Percentiles rank a stretch among this genome's conserved stretches.
These are phyloP conservation scores for Apophysomyces sp. DNA, from an alignment of 371 early-diverging fungal genomes.

Conservation along the genomic window DNA sequence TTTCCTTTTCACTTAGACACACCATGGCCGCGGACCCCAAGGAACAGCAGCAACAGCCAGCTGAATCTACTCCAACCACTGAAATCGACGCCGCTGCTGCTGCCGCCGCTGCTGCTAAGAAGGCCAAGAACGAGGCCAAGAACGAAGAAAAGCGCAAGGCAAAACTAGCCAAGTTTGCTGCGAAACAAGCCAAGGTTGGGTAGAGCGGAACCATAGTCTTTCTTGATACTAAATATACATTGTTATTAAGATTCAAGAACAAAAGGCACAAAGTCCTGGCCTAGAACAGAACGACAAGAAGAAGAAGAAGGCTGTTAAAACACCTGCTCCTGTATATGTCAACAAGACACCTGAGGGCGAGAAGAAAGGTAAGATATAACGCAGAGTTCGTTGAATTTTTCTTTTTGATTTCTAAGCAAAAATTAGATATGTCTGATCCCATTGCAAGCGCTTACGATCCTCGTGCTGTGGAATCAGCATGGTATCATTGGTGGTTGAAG, in stretches of 20 bases:
- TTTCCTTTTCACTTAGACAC: neutral
- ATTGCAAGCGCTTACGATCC: constrained; percentile 93
- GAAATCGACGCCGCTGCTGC: constrained; percentile 28
- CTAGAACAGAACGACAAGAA: constrained; percentile 57
- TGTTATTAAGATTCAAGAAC: constrained; percentile 47
- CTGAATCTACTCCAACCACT: constrained; percentile 5
- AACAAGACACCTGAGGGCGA: constrained; percentile 88
- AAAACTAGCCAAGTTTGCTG: constrained; percentile 93
- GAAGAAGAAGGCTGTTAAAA: constrained; percentile 54
- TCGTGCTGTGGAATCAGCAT: constrained; percentile 91
- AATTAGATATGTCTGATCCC: constrained; percentile 72
- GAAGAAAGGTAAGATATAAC: constrained; percentile 71
- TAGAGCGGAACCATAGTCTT: neutral
- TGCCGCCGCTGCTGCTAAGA: constrained; percentile 44
- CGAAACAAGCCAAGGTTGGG: constrained; percentile 75
- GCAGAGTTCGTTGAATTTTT: neutral
- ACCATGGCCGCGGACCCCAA: constrained; percentile 20
- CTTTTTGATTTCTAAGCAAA: neutral
- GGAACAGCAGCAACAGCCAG: constrained; percentile 23
- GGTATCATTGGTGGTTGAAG: constrained; percentile 96
- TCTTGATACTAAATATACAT: neutral
- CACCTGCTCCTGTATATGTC: constrained; percentile 62
- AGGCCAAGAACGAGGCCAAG: constrained; percentile 76
- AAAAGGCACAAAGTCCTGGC: constrained; percentile 39
- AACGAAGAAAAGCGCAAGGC: constrained; percentile 92